Conservation (phyloP, 768 basidiomycete genomes). For the Lentinula sp. region DNA sequence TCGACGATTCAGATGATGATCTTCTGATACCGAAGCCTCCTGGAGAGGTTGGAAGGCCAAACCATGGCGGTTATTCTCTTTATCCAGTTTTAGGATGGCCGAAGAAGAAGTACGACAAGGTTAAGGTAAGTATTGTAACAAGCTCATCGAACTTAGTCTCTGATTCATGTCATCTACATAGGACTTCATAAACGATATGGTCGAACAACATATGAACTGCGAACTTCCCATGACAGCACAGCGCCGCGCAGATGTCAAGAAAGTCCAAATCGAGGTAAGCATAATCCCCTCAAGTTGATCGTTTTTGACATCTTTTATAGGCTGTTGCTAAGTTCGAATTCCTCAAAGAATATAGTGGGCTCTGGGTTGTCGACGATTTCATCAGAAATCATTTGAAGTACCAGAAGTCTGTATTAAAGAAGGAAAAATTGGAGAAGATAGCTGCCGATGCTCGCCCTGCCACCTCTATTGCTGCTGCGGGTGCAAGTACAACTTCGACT, state of each 20-base stretch:
- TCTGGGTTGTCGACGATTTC: conserved; percentile 2
- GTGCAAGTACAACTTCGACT: not conserved
- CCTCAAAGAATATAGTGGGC: not conserved
- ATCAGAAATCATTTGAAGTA: not conserved
- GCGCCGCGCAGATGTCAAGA: not conserved
- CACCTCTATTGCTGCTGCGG: not conserved
- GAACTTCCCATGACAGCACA: not conserved
- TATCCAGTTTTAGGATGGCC: conserved; percentile 9
- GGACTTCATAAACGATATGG: not conserved
- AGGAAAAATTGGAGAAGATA: not conserved
- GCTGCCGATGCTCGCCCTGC: not conserved
- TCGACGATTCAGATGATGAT: not conserved
- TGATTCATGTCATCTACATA: not conserved
- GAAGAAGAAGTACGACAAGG: conserved; percentile 3
- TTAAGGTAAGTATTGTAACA: conserved; percentile 10
- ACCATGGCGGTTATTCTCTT: conserved; percentile 10
- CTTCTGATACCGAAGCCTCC: conserved; percentile 13
- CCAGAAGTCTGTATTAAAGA: not conserved
- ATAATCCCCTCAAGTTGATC: not conserved
- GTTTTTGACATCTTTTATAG: not conserved
- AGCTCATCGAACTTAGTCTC: not conserved
- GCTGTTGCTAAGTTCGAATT: not conserved
- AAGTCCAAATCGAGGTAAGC: not conserved
- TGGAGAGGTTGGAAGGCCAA: conserved; percentile 6
- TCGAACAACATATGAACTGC: not conserved